Evolutionary conservation across 2,329 filamentous ascomycete genomes (phyloP).

Genomic region (Sphaerulina musiva): DNA sequence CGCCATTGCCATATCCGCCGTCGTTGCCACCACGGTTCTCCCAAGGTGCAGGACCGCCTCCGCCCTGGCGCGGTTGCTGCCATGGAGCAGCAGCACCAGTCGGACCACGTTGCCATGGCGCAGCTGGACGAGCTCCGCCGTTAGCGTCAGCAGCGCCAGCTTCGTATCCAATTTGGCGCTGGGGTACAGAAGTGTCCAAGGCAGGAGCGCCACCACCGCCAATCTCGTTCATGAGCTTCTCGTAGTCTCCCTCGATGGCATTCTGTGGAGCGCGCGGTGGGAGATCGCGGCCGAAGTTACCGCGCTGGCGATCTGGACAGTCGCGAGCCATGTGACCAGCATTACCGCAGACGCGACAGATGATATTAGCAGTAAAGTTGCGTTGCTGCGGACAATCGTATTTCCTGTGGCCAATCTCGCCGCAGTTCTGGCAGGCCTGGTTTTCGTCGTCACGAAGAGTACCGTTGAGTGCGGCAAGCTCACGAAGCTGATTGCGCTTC

Average conservation of each 20-base stretch:
- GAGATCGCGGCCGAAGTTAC: slow-evolving; percentile 82
- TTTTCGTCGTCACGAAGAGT: slow-evolving; percentile 98
- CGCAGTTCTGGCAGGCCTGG: slow-evolving; percentile 97
- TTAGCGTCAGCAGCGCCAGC: slow-evolving; percentile 55
- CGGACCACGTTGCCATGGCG: slow-evolving; percentile 28
- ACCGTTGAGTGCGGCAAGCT: slow-evolving; percentile 96
- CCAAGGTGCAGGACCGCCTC: slow-evolving; percentile 36
- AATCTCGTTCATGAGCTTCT: slow-evolving; percentile 98
- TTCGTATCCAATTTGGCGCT: slow-evolving; percentile 79
- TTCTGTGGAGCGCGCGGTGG: slow-evolving; percentile 53
- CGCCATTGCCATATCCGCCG: slow-evolving; percentile 21
- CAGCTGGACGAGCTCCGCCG: slow-evolving; percentile 51
- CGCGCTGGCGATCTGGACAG: slow-evolving; percentile 88
- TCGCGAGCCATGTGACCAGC: slow-evolving; percentile 97
- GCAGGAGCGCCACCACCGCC: slow-evolving; percentile 49
- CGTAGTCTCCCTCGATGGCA: slow-evolving; percentile 82
- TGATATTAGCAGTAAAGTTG: slow-evolving; percentile 98
- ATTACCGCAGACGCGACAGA: slow-evolving; percentile 96
- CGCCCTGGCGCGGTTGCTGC: slow-evolving; percentile 23
- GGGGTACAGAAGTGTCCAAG: slow-evolving; percentile 50
- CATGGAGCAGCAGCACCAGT: slow-evolving; percentile 35
- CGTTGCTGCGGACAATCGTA: slow-evolving; percentile 97
- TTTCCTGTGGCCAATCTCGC: slow-evolving; percentile 97
- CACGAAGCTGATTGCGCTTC: slow-evolving; percentile 96
- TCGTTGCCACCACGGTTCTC: slow-evolving; percentile 23